Percentiles rank a stretch among this genome's conserved stretches.
Evolutionary conservation across 768 basidiomycete genomes (phyloP).

Genomic region (Kwoniella sp.): DNA sequence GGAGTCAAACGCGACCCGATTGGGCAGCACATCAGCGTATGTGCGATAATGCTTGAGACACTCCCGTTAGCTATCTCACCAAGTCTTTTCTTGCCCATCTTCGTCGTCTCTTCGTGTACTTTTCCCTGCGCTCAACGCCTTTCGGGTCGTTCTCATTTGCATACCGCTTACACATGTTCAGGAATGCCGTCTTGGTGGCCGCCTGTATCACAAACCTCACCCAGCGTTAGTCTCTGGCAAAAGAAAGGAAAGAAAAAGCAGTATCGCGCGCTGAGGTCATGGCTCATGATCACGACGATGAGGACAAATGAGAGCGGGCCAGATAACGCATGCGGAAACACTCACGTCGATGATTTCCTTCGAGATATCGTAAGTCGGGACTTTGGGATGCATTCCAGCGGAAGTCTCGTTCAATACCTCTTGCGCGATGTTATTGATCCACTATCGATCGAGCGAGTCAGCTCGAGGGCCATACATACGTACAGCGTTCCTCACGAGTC

Average conservation of each 20-base stretch:
- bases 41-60: neutral
- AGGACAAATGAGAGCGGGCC: too few species aligned
- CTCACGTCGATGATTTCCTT: constrained; percentile 24
- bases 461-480: too few species aligned
- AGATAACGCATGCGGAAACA: too few species aligned
- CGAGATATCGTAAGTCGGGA: constrained; percentile 26
- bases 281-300: too few species aligned
- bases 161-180: constrained; percentile 46
- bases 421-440: constrained; percentile 21
- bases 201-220: neutral
- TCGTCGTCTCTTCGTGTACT: constrained; percentile 48
- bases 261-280: too few species aligned
- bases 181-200: constrained; percentile 39
- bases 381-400: constrained; percentile 13
- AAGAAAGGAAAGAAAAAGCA: too few species aligned
- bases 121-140: constrained; percentile 33
- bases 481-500: too few species aligned
- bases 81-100: constrained; percentile 55
- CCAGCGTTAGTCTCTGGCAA: neutral
- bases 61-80: constrained; percentile 27
- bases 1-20: neutral
- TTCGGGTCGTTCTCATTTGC: constrained; percentile 42
- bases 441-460: constrained; percentile 9
- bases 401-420: constrained; percentile 24
- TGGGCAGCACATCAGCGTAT: neutral